Evolutionary conservation across 805 yeast genomes (phyloP).

Genomic region (Wickerhamomyces alni): DNA sequence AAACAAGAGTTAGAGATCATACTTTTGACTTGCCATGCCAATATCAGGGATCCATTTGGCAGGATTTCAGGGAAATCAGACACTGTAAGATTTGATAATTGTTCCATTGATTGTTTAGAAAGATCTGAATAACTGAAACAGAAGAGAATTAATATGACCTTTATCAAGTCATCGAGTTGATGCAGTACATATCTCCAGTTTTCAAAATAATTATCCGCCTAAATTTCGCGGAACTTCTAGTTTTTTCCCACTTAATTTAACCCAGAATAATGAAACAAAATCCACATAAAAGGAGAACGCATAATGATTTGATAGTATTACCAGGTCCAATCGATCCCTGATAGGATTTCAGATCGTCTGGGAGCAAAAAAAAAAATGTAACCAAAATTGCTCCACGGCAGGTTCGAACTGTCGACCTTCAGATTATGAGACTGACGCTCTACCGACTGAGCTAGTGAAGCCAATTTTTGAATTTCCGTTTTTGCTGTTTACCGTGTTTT

Average conservation of each 20-base stretch:
- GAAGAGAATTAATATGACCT: not conserved
- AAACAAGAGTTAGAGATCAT: slow-evolving; percentile 12
- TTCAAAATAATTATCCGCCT: too few relatives aligned
- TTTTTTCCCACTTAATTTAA: too few relatives aligned
- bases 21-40: slow-evolving; percentile 71
- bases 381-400: slow-evolving; percentile 42
- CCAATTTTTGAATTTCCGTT: slow-evolving; percentile 10
- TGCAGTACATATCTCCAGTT: too few relatives aligned
- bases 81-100: not conserved
- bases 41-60: slow-evolving; percentile 50
- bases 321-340: too few relatives aligned
- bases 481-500: not conserved
- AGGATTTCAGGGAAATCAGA: slow-evolving; percentile 14
- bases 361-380: slow-evolving; percentile 9
- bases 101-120: not conserved
- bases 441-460: slow-evolving; percentile 52
- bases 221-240: too few relatives aligned
- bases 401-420: slow-evolving; percentile 53
- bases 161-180: too few relatives aligned
- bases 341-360: not conserved
- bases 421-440: slow-evolving; percentile 56
- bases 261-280: too few relatives aligned
- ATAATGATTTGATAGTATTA: too few relatives aligned
- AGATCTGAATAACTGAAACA: not conserved
- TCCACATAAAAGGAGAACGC: too few relatives aligned